Conservation (phyloP, 2,329 filamentous ascomycete species). For the Cercospora citrullina region DNA sequence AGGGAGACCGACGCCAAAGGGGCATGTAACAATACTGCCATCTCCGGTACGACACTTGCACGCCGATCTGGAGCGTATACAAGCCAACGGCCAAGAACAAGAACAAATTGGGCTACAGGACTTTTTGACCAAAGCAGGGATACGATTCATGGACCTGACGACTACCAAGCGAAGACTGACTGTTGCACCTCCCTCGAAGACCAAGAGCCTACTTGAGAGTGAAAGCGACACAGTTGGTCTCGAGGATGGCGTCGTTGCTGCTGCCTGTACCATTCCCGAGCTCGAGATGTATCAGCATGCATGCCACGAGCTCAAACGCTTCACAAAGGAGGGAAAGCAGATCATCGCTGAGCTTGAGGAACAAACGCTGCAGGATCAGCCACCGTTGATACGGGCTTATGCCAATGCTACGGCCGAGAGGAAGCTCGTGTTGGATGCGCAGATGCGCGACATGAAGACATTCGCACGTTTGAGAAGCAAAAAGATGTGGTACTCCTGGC, state of each 20-base stretch:
- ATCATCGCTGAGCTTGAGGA: constrained; percentile 89
- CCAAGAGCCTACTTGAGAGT: constrained; percentile 42
- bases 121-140: constrained; percentile 92
- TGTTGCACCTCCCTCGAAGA: constrained; percentile 53
- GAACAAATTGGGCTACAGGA: constrained; percentile 69
- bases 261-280: constrained; percentile 88
- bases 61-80: constrained; percentile 31
- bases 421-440: constrained; percentile 85
- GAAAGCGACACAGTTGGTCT: constrained; percentile 46
- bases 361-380: constrained; percentile 86
- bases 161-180: constrained; percentile 92
- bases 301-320: constrained; percentile 92
- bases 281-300: constrained; percentile 92
- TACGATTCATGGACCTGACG: constrained; percentile 98
- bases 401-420: constrained; percentile 80
- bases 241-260: constrained; percentile 80
- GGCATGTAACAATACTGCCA: constrained; percentile 17
- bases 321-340: constrained; percentile 87
- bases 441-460: constrained; percentile 96
- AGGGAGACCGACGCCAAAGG: constrained; percentile 33
- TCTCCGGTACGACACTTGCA: constrained; percentile 33
- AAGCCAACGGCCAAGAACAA: constrained; percentile 22
- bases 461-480: constrained; percentile 88
- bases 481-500: constrained; percentile 98
- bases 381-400: constrained; percentile 88